A percentile compares a stretch with the other conserved stretches of the same genome.
Evolutionary conservation across 768 basidiomycete genomes (phyloP).

Genomic region (Aureoboletus auriporus): DNA sequence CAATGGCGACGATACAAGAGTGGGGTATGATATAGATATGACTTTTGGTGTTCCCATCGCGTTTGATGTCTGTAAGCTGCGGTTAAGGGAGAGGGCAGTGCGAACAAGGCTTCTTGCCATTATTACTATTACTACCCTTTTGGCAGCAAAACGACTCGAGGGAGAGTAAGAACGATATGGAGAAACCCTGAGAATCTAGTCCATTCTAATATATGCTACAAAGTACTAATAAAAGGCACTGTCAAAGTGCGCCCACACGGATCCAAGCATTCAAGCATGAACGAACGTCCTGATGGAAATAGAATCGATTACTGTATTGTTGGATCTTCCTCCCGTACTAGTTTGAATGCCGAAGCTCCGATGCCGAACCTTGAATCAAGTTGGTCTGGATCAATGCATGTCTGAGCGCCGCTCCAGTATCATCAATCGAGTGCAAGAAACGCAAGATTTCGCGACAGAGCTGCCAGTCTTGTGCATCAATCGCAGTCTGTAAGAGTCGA

Average conservation of each 20-base stretch:
- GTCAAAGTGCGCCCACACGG: too few relatives aligned
- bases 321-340: background rate
- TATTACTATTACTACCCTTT: background rate
- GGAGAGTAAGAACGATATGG: too few relatives aligned
- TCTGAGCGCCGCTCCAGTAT: slow-evolving; percentile 68
- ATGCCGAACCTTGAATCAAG: slow-evolving; percentile 20
- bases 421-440: slow-evolving; percentile 91
- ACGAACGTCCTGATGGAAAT: background rate
- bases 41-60: slow-evolving; percentile 13
- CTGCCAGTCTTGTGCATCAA: slow-evolving; percentile 80
- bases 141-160: too few relatives aligned
- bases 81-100: slow-evolving; percentile 2
- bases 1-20: slow-evolving; percentile 49
- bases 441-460: slow-evolving; percentile 88
- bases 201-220: too few relatives aligned
- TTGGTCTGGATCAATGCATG: slow-evolving; percentile 56
- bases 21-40: slow-evolving; percentile 60
- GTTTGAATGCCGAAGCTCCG: background rate
- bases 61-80: slow-evolving; percentile 12
- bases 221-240: too few relatives aligned
- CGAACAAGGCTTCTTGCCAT: slow-evolving; percentile 17
- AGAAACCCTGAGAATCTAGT: too few relatives aligned
- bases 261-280: too few relatives aligned
- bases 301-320: too few relatives aligned
- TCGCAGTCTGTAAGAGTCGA: slow-evolving; percentile 71